phyloP scores from a whole-genome alignment of 1,284 basidiomycete species.

The Pholiota adiposa region DNA sequence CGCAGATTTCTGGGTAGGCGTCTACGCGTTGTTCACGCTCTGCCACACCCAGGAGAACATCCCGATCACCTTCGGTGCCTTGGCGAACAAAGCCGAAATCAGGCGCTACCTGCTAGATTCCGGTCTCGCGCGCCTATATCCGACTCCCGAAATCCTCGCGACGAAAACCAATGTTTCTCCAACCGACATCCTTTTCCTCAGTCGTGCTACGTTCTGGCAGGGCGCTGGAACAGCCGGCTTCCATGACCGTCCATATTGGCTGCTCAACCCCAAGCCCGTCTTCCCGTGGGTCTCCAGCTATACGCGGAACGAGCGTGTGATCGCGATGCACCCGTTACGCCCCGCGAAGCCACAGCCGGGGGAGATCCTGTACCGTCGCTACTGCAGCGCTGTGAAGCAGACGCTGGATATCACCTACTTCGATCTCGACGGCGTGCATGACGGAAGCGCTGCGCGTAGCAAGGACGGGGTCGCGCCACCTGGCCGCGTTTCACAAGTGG shows the following conservation, averaged over 20 bases:
- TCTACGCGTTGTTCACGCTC: conserved; percentile 34
- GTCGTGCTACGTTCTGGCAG: conserved; percentile 56
- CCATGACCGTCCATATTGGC: conserved; percentile 42
- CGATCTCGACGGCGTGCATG: conserved; percentile 39
- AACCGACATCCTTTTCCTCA: conserved; percentile 41
- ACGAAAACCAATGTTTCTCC: neutral
- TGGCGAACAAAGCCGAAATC: conserved; percentile 29
- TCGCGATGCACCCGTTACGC: conserved; percentile 56
- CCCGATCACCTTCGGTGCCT: conserved; percentile 22
- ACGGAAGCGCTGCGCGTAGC: conserved; percentile 15
- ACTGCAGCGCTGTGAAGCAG: conserved; percentile 45
- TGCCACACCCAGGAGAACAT: conserved; percentile 34
- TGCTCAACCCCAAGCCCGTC: conserved; percentile 33
- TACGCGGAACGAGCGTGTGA: conserved; percentile 51
- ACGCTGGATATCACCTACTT: conserved; percentile 50
- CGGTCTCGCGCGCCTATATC: conserved; percentile 29
- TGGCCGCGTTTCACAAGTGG: conserved; percentile 55
- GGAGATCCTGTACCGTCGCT: conserved; percentile 51
- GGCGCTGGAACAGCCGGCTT: conserved; percentile 49
- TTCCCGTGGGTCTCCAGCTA: conserved; percentile 49
- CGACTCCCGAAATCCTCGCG: neutral
- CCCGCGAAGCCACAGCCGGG: conserved; percentile 54
- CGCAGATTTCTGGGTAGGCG: conserved; percentile 31
- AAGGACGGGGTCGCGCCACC: conserved; percentile 33
- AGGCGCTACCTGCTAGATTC: conserved; percentile 29